Evolutionary conservation across 768 basidiomycete species (phyloP), one percentile per base, ranked within the genome.

Genomic region (Mycena pura): DNA sequence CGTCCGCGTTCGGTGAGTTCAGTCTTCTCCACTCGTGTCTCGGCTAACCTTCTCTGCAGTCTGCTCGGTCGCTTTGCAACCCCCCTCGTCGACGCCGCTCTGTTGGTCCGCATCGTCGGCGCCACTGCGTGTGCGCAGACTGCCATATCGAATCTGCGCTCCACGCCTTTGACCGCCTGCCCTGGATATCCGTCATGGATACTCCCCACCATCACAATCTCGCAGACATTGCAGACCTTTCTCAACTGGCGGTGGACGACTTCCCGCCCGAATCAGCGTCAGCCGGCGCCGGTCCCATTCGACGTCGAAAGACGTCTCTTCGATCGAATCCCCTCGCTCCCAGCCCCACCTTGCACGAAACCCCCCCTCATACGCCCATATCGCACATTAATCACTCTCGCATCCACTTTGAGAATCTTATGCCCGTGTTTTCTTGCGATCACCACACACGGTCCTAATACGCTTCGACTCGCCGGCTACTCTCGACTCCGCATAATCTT

Each of bases 161-260:
- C 34, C 64, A 78, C 44, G 64, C 76, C 40, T 88, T 90, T 69
- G 89, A 90, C 75, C 76, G 80, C 25, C 81, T 91, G 10, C 86
- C 89, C 5, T 91, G 89, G 88, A 86, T 88, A 51, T 78, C 86
- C 24, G 78, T 83, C 8, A 75, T 90, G 48, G 84, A 90, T 50
- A 60, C 74, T 50, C 62, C 82, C 6, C 76, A 81, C 14, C 77
- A 82, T 51, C 55, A 76, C 66, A 76, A 79, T 67, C 74, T 74
- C 17, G 79, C 78, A 69, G 86, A 89, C 66, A 83, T 88, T 60
- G 87, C 88, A 54, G 88, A 90, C 74, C 82, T 89, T 41, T 89
- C 88, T 2, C 84, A 86, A 62, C 68, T 88, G n/a, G 63, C 73
- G 53, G 57, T 68, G 17, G 72, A 72, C 56, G 65, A 70, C 53